These are phyloP conservation scores for Colletotrichum sp. DNA, from an alignment of 2,329 filamentous ascomycete genomes.

Conservation along the genomic window DNA sequence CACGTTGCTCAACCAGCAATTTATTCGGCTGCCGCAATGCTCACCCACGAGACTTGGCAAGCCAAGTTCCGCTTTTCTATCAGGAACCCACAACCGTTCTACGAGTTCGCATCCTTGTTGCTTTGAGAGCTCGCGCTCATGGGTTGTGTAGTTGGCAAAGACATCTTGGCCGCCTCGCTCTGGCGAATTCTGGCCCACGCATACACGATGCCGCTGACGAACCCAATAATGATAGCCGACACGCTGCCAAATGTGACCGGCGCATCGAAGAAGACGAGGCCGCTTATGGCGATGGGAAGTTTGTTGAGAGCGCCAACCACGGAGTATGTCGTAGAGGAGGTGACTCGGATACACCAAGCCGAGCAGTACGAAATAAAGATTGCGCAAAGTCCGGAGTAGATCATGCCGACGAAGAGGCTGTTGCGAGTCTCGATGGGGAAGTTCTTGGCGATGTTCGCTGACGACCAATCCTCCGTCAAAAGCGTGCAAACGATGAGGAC, in stretches of 20 bases:
- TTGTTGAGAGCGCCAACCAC: constrained; percentile 99
- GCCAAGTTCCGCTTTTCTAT: background rate
- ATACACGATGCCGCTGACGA: constrained; percentile 91
- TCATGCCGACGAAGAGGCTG: constrained; percentile 83
- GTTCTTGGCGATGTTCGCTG: constrained; percentile 81
- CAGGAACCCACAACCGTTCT: background rate
- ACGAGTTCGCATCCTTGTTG: constrained; percentile 79
- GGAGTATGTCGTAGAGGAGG: constrained; percentile 96
- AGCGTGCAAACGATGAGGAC: constrained; percentile 85
- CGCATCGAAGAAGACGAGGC: constrained; percentile 93
- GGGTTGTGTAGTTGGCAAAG: constrained; percentile 71
- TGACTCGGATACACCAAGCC: constrained; percentile 97
- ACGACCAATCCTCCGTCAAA: constrained; percentile 90
- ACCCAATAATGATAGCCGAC: constrained; percentile 89
- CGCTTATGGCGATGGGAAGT: constrained; percentile 90
- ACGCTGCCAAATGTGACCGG: constrained; percentile 92
- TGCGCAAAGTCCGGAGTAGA: constrained; percentile 90
- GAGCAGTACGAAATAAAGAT: constrained; percentile 99
- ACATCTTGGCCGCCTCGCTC: constrained; percentile 68
- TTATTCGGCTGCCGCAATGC: background rate
- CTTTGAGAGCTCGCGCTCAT: constrained; percentile 93
- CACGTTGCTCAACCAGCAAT: background rate
- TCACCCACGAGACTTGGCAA: background rate
- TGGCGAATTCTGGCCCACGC: constrained; percentile 86
- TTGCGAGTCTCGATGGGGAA: constrained; percentile 86